Conservation (phyloP, 1,284 basidiomycete species). For the Leccinum variabile region DNA sequence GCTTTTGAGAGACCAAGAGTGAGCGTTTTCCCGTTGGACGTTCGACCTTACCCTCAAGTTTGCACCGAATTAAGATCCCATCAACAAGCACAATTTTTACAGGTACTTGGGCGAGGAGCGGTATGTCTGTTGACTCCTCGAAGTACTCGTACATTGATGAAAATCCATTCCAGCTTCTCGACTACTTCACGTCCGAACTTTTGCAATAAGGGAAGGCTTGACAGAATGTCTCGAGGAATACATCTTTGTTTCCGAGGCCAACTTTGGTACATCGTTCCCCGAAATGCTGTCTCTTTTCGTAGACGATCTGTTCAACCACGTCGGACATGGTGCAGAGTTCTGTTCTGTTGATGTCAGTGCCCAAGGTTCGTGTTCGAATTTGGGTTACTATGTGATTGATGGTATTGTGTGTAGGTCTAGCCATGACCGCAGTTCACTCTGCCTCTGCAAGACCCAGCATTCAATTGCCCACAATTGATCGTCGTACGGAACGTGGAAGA, state of each 20-base stretch:
- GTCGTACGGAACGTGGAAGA: slow-evolving; percentile 44
- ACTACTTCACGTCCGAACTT: slow-evolving; percentile 34
- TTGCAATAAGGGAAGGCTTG: slow-evolving; percentile 23
- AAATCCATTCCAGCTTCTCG: slow-evolving; percentile 29
- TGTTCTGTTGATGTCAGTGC: slow-evolving; percentile 33
- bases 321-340: slow-evolving; percentile 39
- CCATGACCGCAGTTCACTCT: slow-evolving; percentile 43
- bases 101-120: slow-evolving; percentile 32
- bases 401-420: slow-evolving; percentile 40
- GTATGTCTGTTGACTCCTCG: slow-evolving; percentile 14
- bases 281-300: slow-evolving; percentile 38
- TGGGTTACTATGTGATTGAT: neutral
- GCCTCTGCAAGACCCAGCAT: slow-evolving; percentile 54
- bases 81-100: slow-evolving; percentile 32
- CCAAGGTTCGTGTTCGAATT: slow-evolving; percentile 31
- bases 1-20: slow-evolving; percentile 42
- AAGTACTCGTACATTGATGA: slow-evolving; percentile 1
- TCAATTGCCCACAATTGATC: slow-evolving; percentile 49
- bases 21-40: slow-evolving; percentile 14
- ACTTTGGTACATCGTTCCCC: slow-evolving; percentile 23
- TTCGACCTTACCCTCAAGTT: neutral
- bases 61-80: slow-evolving; percentile 18
- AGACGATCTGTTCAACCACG: slow-evolving; percentile 38
- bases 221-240: neutral
- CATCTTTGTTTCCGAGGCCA: slow-evolving; percentile 20